Base-by-base conservation (phyloP, 129 eudicot genomes). In the Pseudognaphalium luteoalbum region DNA sequence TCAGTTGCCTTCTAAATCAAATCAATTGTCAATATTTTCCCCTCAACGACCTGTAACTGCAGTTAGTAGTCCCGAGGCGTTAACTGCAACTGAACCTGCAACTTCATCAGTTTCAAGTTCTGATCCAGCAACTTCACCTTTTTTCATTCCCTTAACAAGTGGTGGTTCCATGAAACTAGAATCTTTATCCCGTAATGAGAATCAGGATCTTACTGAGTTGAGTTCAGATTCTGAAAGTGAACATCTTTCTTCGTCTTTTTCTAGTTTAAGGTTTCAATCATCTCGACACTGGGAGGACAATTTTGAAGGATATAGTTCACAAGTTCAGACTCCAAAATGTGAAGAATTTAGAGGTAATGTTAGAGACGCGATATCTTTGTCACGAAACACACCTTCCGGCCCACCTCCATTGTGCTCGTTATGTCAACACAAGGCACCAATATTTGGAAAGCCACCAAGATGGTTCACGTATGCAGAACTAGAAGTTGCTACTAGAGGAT, bases 91-190 rank as follows among this genome's bases (percentile, higher is more conserved):
- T 0, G 99, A 91, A 77, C 86, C 81, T 4, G 94, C 92, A 59
- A 87, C 86, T 52, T 95, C 99, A 57, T 90, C 98, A 20, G 96
- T 91, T 65, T 95, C 99, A 65, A 95, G 97, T 83, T 95, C 99
- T 28, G 99, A 95, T 54, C 99, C 90, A 32, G 88, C 97, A 58
- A 85, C 94, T 33, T 95, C 99, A 12, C 97, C 99, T 2, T 94
- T 91, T 75, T 87, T 73, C 34, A 68, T 83, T 15, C 78, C 89
- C 30, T 85, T 85, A 25, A 63, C 66, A 17, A 71, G 72, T 60
- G 72, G 68, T 30, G 72, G 68, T 25, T 62, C 74, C 70, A 64
- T 85, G 22, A 88, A 84, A 67, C 74, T 68, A 35, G 72, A 83
- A 39, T 41, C 80, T 28, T 57, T 86, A 15, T 52, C 83, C 50